These are phyloP conservation scores for Thalassiosira mediterranea DNA, from an alignment of 352 stramenopile genomes.

Conservation along the genomic window DNA sequence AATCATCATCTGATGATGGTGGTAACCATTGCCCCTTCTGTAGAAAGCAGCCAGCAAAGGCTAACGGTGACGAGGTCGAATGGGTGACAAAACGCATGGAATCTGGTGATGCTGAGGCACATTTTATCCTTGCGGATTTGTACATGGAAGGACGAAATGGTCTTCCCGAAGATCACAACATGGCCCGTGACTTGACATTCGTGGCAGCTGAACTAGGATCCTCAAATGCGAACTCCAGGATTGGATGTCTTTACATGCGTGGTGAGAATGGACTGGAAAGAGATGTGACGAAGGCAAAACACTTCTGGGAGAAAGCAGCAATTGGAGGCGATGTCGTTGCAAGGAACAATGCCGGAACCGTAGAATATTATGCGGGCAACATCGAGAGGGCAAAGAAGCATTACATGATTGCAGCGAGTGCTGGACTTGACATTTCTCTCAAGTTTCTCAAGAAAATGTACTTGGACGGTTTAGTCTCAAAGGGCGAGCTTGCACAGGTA, in stretches of 20 bases:
- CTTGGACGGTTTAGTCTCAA: background rate
- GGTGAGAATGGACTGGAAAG: conserved; percentile 15
- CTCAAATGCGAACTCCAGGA: background rate
- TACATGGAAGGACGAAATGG: background rate
- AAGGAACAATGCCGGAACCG: conserved; percentile 4
- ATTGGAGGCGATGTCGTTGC: conserved; percentile 9
- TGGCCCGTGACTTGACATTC: conserved; percentile 8
- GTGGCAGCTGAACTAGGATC: conserved; percentile 3
- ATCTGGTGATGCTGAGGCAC: background rate
- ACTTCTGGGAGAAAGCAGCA: conserved; percentile 13
- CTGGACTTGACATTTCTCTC: conserved; percentile 3
- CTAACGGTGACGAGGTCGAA: background rate
- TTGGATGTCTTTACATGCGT: background rate
- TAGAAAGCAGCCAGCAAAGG: background rate
- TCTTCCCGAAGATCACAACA: conserved; percentile 7
- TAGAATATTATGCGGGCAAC: conserved; percentile 9
- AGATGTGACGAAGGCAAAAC: conserved; percentile 11
- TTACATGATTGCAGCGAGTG: conserved; percentile 8
- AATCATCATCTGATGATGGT: too few relatives aligned
- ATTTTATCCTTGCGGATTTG: background rate
- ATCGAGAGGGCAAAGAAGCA: conserved; percentile 20
- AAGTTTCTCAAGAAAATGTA: background rate
- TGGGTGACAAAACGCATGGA: background rate
- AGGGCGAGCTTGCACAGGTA: background rate
- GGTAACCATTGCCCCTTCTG: conserved; percentile 17